Base-by-base conservation (phyloP, 257 asterid species). In the Gardenia jasminoides region DNA sequence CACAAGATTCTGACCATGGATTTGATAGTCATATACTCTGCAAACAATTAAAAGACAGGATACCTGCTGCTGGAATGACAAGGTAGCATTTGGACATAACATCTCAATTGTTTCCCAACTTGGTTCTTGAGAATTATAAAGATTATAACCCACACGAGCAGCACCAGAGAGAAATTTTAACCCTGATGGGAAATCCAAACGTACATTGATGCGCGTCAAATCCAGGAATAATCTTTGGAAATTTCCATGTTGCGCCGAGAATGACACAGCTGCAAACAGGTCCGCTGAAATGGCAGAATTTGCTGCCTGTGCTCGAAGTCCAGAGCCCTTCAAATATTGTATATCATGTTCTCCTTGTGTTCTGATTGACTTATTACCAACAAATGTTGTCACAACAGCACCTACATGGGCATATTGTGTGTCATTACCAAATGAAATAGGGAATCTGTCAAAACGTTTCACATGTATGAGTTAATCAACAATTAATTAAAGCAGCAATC, bases 31-130 rank as follows among this genome's bases (percentile, higher is more conserved):
- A 24, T 31, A 52, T 1, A 39, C 31, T 28, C 26, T 44, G 39
- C 2, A 71, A 67, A 69, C 3, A 68, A 33, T 56, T 10, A 24
- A 39, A 61, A 77, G 62, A 19, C 44, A 67, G 71, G n/a, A 56
- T 83, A 93, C 97, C 97, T 92, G 96, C 88, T 93, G 98, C 90
- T 93, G 98, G 80, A 90, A 86, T 30, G 93, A 93, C 68, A 93
- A 68, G 47, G 86, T 87, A 77, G 91, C 92, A 69, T 88, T 79
- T 64, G 96, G 98, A 75, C 88, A 88, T 61, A 93, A 78, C 66
- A 84, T 81, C 74, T 85, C 87, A 67, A 92, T 24, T 79, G 91
- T 90, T 80, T 89, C 93, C 58, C 71, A 58, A 76, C 75, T 87
- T 47, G 90, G 91, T 50, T 20, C 70, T 87, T 74, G 83, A 73